Evolutionary conservation across 2,329 filamentous ascomycete genomes (phyloP), one percentile per base, ranked within the genome.

Genomic region (Penicillium frequentans): DNA sequence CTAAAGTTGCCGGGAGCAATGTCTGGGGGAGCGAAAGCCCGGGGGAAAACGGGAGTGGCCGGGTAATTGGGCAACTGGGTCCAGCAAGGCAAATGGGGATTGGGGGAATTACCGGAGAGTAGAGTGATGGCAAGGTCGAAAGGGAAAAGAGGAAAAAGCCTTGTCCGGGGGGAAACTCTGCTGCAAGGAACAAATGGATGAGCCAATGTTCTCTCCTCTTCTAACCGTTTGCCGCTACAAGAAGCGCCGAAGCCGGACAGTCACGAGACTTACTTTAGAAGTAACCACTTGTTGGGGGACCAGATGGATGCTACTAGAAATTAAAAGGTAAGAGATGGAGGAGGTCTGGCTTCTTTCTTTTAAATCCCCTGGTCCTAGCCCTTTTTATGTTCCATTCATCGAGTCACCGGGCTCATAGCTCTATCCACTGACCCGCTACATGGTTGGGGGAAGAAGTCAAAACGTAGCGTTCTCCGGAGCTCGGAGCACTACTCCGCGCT

Each of bases 401-500:
- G 59, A 61, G 59, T 61, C 43, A 64, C 31, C 57, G 56, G 39
- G 52, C 45, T 24, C 39, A 29, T 37, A 56, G 52, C 53, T 55
- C 52, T 55, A 54, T 59, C 58, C 55, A 57, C 55, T 6, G 63
- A 64, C 61, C 63, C 61, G 60, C 63, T 52, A 31, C 23, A 51
- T 44, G 61, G 27, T 55, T 54, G 55, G 55, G 23, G 53, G 52
- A 49, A 55, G 19, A 42, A 42, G 45, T 47, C 45, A 47, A 42
- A 50, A 50, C 10, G 47, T 33, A 49, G 52, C 52, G 44, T 39
- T 48, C 57, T 43, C 62, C 64, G 64, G 64, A 66, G 64, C 46
- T 60, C 63, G 64, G 64, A 65, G 64, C 59, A 42, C 46, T 54
- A 49, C 64, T 66, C 64, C 64, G 64, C 39, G 52, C 53, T 62